Evolutionary conservation across 2,329 filamentous ascomycete species (phyloP).

Genomic region (Phoma herbarum): DNA sequence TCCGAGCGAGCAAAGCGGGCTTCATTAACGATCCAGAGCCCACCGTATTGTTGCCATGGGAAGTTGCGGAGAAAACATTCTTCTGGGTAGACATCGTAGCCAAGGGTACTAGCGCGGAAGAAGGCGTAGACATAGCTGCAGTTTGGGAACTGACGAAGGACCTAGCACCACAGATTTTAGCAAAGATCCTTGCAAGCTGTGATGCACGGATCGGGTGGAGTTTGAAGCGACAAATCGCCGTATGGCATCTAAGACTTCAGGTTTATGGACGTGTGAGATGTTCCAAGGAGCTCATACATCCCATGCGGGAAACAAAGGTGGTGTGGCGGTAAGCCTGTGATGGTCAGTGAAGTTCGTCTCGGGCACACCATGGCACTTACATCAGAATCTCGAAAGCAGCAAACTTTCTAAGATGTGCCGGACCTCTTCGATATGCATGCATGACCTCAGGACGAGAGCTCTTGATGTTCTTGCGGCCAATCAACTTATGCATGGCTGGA

Average conservation of each 20-base stretch:
- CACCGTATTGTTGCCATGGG: slow-evolving; percentile 51
- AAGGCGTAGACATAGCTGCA: slow-evolving; percentile 51
- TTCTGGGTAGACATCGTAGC: slow-evolving; percentile 52
- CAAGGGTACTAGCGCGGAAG: slow-evolving; percentile 48
- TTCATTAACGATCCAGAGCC: slow-evolving; percentile 50
- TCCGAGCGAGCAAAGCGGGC: slow-evolving; percentile 49
- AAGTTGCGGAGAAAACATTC: slow-evolving; percentile 50
- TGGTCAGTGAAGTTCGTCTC: slow-evolving; percentile 12
- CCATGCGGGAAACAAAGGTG: slow-evolving; percentile 52
- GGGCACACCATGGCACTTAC: slow-evolving; percentile 57
- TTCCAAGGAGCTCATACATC: slow-evolving; percentile 48
- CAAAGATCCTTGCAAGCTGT: slow-evolving; percentile 12
- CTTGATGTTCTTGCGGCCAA: slow-evolving; percentile 58
- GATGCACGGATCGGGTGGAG: not conserved
- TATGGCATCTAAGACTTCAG: not conserved
- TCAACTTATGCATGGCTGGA: slow-evolving; percentile 66
- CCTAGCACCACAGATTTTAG: slow-evolving; percentile 43
- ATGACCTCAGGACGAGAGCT: slow-evolving; percentile 66
- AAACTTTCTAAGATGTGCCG: slow-evolving; percentile 73
- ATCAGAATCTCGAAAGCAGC: slow-evolving; percentile 81
- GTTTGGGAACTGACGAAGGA: slow-evolving; percentile 49
- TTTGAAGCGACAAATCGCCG: no score
- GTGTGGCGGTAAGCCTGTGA: slow-evolving; percentile 48
- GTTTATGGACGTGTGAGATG: slow-evolving; percentile 2
- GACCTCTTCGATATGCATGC: slow-evolving; percentile 72